Percentiles rank a stretch among this genome's conserved stretches.
Evolutionary conservation across 441 rosid species (phyloP).

Genomic region (Codiaeum variegatum): DNA sequence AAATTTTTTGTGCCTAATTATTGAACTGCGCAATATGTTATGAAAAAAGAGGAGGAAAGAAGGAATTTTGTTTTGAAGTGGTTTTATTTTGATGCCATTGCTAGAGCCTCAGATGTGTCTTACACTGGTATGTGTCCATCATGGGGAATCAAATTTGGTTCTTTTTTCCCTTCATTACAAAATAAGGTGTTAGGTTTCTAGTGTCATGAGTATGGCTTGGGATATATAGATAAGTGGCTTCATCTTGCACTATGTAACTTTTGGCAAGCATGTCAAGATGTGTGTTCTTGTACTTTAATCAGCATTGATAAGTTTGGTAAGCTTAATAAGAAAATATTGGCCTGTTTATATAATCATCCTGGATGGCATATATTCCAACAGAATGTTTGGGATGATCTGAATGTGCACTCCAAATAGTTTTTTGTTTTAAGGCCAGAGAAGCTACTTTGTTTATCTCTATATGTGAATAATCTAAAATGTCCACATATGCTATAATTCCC

Average conservation of each 20-base stretch:
- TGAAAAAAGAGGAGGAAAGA: background rate
- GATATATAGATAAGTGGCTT: background rate
- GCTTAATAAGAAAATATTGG: background rate
- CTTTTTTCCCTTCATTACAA: background rate
- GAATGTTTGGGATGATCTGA: background rate
- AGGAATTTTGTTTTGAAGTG: background rate
- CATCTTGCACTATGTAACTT: background rate
- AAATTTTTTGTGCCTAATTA: background rate
- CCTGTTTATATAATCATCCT: background rate
- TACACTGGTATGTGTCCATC: background rate
- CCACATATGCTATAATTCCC: background rate
- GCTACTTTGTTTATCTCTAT: background rate
- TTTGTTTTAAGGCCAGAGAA: background rate
- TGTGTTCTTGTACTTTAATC: background rate
- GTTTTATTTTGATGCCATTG: background rate
- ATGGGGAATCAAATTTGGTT: background rate
- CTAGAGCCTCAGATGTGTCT: background rate
- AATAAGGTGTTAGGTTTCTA: constrained; percentile 7
- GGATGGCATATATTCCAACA: background rate
- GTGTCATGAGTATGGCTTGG: background rate
- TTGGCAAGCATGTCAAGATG: background rate
- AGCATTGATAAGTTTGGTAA: background rate
- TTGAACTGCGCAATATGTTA: background rate
- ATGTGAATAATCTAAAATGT: background rate
- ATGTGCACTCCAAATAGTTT: background rate